Evolutionary conservation across 1,284 basidiomycete genomes (phyloP).

Genomic region (Marasmius sp.): DNA sequence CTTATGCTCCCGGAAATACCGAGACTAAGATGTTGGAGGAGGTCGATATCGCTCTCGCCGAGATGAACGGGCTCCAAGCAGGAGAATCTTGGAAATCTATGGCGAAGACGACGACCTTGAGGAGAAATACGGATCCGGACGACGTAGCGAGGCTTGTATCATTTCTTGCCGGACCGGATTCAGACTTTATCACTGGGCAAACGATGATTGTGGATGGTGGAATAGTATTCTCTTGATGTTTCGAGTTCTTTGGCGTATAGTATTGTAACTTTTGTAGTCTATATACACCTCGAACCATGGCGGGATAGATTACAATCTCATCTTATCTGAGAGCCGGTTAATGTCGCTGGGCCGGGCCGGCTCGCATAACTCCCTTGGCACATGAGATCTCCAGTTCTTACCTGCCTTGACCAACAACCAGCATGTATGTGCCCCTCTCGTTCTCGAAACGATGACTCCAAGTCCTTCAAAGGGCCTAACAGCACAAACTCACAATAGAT

Average conservation of each 20-base stretch:
- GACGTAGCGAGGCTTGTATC: slow-evolving; percentile 11
- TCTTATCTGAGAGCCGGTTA: too few relatives aligned
- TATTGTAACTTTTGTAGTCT: neutral
- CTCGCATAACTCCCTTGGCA: too few relatives aligned
- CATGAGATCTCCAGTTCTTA: too few relatives aligned
- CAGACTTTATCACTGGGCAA: neutral
- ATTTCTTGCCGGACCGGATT: neutral
- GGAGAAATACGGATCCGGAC: slow-evolving; percentile 10
- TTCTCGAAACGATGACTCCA: too few relatives aligned
- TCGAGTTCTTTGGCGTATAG: neutral
- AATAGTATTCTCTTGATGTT: neutral
- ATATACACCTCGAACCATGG: neutral
- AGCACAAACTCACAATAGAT: too few relatives aligned
- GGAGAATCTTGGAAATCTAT: slow-evolving; percentile 1
- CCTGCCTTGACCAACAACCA: too few relatives aligned
- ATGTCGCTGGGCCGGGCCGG: too few relatives aligned
- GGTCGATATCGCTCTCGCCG: slow-evolving; percentile 2
- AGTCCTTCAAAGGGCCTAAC: too few relatives aligned
- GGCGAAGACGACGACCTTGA: slow-evolving; percentile 2
- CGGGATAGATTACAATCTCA: too few relatives aligned
- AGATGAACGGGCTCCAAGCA: slow-evolving; percentile 5
- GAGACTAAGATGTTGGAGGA: slow-evolving; percentile 7
- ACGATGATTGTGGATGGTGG: neutral
- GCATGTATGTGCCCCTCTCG: too few relatives aligned
- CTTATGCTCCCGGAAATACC: neutral